These are phyloP conservation scores for Multifurca ochricompacta DNA, from an alignment of 768 basidiomycete species.

Conservation along the genomic window DNA sequence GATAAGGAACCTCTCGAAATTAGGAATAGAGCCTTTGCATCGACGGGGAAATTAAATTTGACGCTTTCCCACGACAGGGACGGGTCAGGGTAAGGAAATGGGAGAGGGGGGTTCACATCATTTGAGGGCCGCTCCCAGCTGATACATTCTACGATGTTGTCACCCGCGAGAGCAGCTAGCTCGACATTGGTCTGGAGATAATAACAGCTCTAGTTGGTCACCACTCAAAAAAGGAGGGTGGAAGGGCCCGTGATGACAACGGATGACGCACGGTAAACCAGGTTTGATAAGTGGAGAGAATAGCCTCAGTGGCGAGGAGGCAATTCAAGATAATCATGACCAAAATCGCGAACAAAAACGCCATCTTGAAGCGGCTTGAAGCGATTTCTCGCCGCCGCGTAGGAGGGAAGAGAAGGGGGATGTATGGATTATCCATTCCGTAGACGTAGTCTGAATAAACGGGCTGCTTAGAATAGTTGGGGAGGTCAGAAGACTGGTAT, in stretches of 20 bases:
- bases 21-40: background rate
- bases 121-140: background rate
- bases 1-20: background rate
- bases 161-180: background rate
- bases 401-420: background rate
- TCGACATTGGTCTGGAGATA: background rate
- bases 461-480: background rate
- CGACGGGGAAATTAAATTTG: constrained; percentile 5
- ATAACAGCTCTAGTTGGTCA: no score
- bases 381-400: background rate
- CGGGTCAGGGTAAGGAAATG: background rate
- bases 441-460: background rate
- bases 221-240: no score
- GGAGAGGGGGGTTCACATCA: background rate
- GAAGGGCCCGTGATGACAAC: no score
- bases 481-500: background rate
- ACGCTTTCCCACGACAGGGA: background rate
- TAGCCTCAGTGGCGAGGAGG: background rate
- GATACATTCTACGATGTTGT: background rate
- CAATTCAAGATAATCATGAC: background rate
- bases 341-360: background rate
- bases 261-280: background rate
- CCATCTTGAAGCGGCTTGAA: background rate
- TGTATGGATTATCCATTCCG: background rate
- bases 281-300: constrained; percentile 2